Conservation (phyloP, 129 eudicot genomes). For the Pittosporum tobira region DNA sequence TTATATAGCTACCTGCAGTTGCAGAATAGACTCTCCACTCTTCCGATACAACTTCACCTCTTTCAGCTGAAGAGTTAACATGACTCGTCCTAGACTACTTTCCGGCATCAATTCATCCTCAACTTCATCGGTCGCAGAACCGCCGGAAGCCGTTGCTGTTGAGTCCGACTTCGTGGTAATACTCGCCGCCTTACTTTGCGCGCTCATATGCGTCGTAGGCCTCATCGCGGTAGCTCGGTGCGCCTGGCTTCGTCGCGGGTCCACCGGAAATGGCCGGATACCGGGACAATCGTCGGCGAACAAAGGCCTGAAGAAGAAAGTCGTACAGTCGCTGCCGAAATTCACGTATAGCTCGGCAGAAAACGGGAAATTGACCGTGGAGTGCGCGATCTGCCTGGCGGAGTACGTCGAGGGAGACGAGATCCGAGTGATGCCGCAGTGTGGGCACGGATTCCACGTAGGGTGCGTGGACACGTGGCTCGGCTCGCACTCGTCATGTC, state of each 20-base stretch:
- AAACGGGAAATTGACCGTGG: conserved; percentile 10
- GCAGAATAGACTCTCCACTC: too few species aligned
- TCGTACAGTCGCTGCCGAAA: conserved; percentile 42
- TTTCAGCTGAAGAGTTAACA: too few species aligned
- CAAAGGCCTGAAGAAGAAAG: conserved; percentile 51
- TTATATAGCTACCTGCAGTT: too few species aligned
- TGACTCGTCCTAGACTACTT: conserved; percentile 38
- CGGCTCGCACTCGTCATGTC: conserved; percentile 74
- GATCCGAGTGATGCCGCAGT: conserved; percentile 72
- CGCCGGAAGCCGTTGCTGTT: conserved; percentile 34
- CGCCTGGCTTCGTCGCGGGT: conserved; percentile 53
- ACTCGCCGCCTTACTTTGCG: conserved; percentile 69
- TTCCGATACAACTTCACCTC: too few species aligned
- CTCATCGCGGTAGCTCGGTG: conserved; percentile 62
- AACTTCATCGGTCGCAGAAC: conserved; percentile 24
- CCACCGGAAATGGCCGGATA: neutral
- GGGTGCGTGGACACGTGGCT: conserved; percentile 79
- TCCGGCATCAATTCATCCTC: conserved; percentile 16
- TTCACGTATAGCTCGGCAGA: conserved; percentile 18
- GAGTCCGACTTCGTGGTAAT: conserved; percentile 67
- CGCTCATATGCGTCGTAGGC: conserved; percentile 54
- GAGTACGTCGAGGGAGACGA: conserved; percentile 68
- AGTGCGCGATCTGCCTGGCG: conserved; percentile 79
- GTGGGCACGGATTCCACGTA: conserved; percentile 75
- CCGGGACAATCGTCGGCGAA: conserved; percentile 27